phyloP scores from a whole-genome alignment of 352 stramenopile species.

The Phytophthora pini region DNA sequence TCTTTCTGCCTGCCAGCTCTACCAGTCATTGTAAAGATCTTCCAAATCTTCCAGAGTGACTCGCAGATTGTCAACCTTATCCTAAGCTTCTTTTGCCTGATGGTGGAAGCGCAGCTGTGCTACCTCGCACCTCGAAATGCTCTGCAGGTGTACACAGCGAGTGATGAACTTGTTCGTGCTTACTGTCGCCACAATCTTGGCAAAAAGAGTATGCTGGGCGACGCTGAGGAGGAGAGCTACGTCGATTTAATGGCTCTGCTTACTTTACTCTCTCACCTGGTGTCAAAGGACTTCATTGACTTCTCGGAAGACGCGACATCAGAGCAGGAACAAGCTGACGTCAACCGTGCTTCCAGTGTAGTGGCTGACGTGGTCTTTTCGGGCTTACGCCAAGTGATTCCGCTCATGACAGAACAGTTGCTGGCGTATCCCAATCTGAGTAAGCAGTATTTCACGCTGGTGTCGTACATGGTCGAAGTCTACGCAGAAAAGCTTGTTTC shows the following conservation, averaged over 20 bases:
- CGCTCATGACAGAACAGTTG: conserved; percentile 90
- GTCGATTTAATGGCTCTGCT: conserved; percentile 75
- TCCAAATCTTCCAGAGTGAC: conserved; percentile 79
- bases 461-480: conserved; percentile 89
- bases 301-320: conserved; percentile 78
- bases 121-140: conserved; percentile 75
- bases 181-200: conserved; percentile 79
- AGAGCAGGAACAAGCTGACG: conserved; percentile 60
- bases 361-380: conserved; percentile 91
- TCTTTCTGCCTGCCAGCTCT: conserved; percentile 72
- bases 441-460: conserved; percentile 90
- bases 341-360: conserved; percentile 64
- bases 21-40: conserved; percentile 76
- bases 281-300: conserved; percentile 88
- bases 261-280: conserved; percentile 81
- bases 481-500: conserved; percentile 81
- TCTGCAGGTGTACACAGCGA: conserved; percentile 74
- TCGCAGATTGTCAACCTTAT: conserved; percentile 76
- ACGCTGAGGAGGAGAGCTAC: conserved; percentile 83
- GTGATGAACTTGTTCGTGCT: conserved; percentile 70
- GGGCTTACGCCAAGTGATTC: conserved; percentile 85
- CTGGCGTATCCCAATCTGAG: conserved; percentile 86
- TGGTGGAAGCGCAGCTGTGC: conserved; percentile 85
- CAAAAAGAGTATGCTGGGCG: conserved; percentile 65
- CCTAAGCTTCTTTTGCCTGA: conserved; percentile 78